These are phyloP conservation scores for Tagetes erecta DNA, from an alignment of 129 eudicot species.

Conservation along the genomic window DNA sequence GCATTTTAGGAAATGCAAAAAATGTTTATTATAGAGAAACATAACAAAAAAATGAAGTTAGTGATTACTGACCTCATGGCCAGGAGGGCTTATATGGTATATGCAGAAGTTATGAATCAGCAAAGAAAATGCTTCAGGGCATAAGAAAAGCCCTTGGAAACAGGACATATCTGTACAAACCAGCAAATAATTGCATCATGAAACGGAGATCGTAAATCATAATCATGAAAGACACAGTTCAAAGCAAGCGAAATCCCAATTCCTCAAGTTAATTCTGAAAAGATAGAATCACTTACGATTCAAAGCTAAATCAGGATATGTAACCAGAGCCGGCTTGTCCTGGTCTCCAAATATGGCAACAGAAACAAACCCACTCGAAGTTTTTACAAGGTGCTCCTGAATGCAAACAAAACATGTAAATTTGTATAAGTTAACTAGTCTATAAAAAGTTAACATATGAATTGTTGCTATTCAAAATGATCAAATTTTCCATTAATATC, in stretches of 20 bases:
- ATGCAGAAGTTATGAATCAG: constrained; percentile 94
- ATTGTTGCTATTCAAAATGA: too few relatives aligned
- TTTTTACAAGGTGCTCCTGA: constrained; percentile 85
- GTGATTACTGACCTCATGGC: constrained; percentile 78
- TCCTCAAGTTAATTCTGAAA: not conserved
- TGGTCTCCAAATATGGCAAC: constrained; percentile 82
- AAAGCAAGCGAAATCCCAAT: constrained; percentile 14
- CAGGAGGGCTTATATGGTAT: constrained; percentile 95
- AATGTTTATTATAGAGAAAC: not conserved
- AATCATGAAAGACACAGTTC: not conserved
- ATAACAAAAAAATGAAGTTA: not conserved
- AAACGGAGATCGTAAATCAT: not conserved
- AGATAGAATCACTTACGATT: constrained; percentile 57
- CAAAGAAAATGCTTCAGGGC: constrained; percentile 92
- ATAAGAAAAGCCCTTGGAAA: constrained; percentile 89
- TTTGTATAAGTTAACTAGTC: not conserved
- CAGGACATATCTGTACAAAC: constrained; percentile 78
- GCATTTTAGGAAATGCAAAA: constrained; percentile 2
- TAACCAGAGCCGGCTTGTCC: constrained; percentile 86
- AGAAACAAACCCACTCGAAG: constrained; percentile 68
- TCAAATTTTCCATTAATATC: too few relatives aligned
- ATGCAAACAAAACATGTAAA: constrained; percentile 16
- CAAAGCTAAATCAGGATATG: constrained; percentile 90
- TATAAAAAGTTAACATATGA: too few relatives aligned
- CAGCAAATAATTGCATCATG: constrained; percentile 13